Evolutionary conservation across 371 early-diverging fungal genomes (phyloP).

Genomic region (Capillidium heterosporum): DNA sequence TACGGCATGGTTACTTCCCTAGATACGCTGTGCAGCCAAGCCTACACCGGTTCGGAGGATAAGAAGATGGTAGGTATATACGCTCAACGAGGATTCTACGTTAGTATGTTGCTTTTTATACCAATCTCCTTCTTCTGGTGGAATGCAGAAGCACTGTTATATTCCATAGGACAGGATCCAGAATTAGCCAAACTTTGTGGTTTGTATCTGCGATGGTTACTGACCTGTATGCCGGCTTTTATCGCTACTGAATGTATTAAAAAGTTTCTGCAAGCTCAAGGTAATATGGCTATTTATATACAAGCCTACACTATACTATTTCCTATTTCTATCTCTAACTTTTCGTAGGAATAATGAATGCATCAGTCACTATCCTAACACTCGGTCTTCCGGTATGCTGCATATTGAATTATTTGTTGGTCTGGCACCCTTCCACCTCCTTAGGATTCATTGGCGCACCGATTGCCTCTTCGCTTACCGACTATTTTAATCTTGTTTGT

Average conservation of each 20-base stretch:
- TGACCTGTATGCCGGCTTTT: constrained; percentile 57
- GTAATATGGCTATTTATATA: too few relatives aligned
- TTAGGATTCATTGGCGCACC: constrained; percentile 77
- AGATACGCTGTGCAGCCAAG: constrained; percentile 79
- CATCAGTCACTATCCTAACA: constrained; percentile 46
- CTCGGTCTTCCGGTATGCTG: constrained; percentile 56
- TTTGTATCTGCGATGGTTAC: constrained; percentile 36
- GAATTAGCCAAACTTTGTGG: constrained; percentile 28
- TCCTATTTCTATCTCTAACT: constrained; percentile 1
- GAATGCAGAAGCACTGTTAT: constrained; percentile 30
- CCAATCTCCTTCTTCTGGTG: constrained; percentile 65
- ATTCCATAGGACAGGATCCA: constrained; percentile 29
- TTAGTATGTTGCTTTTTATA: constrained; percentile 37
- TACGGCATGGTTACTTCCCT: constrained; percentile 62
- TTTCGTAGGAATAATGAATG: constrained; percentile 49
- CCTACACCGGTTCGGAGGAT: constrained; percentile 55
- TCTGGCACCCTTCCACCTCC: constrained; percentile 41
- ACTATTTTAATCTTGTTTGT: constrained; percentile 42
- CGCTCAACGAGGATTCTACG: constrained; percentile 58
- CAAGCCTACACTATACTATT: neutral
- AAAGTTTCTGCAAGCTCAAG: constrained; percentile 63
- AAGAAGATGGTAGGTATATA: constrained; percentile 58
- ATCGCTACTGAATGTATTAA: constrained; percentile 61
- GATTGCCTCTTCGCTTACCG: constrained; percentile 53
- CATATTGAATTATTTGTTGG: constrained; percentile 46